A percentile compares a stretch with the other conserved stretches of the same genome.
These are phyloP conservation scores for Globisporangium alternatum DNA, from an alignment of 352 stramenopile species.

Conservation along the genomic window DNA sequence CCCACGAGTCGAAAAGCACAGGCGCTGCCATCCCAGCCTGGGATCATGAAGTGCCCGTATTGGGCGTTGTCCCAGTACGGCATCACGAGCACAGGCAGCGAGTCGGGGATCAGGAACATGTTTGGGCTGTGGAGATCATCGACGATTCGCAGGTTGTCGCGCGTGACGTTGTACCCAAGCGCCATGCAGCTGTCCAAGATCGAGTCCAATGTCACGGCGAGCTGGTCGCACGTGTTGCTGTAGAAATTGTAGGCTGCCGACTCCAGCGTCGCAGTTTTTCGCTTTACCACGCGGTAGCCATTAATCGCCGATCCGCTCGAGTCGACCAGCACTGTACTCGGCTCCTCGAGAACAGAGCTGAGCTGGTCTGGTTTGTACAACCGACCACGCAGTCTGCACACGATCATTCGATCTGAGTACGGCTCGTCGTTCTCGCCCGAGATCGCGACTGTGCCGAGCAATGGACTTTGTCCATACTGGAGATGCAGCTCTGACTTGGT, in stretches of 20 bases:
- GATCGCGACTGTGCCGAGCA: constrained; percentile 18
- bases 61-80: constrained; percentile 32
- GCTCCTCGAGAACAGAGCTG: neutral
- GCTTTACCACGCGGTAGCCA: constrained; percentile 9
- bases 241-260: constrained; percentile 10
- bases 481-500: neutral
- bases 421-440: constrained; percentile 40
- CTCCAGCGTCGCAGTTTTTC: neutral
- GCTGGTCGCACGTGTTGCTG: constrained; percentile 16
- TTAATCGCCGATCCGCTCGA: neutral
- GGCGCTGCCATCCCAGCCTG: constrained; percentile 20
- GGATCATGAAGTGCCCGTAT: constrained; percentile 20
- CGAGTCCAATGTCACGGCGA: constrained; percentile 16
- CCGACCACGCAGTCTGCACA: constrained; percentile 27
- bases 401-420: constrained; percentile 38
- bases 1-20: constrained; percentile 16
- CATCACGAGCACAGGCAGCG: constrained; percentile 33
- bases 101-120: constrained; percentile 13
- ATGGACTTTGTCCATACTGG: constrained; percentile 16
- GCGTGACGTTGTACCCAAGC: constrained; percentile 27
- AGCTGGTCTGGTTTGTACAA: constrained; percentile 29
- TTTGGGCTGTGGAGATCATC: constrained; percentile 9
- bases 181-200: constrained; percentile 21
- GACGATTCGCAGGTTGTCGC: constrained; percentile 21
- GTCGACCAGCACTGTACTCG: constrained; percentile 31